Evolutionary conservation across 352 stramenopile species (phyloP), one percentile per base, ranked within the genome.

Genomic region (Globisporangium emineosum): DNA sequence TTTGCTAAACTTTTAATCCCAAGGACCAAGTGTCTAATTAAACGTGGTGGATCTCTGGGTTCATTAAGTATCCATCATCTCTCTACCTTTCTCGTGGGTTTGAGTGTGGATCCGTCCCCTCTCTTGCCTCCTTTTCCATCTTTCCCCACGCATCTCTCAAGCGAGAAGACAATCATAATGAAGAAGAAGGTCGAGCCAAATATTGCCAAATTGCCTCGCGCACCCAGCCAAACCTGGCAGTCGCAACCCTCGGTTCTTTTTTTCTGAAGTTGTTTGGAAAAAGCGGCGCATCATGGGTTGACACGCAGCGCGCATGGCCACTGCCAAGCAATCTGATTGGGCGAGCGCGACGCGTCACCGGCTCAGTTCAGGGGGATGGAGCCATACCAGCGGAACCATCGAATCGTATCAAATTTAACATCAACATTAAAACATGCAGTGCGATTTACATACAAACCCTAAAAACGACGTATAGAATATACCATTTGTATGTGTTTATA

Each of bases 301-400:
- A 53, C 56, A 62, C 56, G 56, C 51, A 23, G 37, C 37, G 33
- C 56, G 23, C 37, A 37, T 45, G 37, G n/a, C 43, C 8, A 21
- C 19, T 27, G 19, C 19, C 43, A 57, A 43, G 1, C 29, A 23
- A 30, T 29, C 27, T 60, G 60, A 65, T 65, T 65, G 60, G 60
- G 17, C 27, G 49, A 42, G 25, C 27, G 13, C 5, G 15, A 17
- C 50, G 49, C 30, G 57, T 65, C 50, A 65, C 45, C 50, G 25
- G 35, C 53, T 52, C 25, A 23, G 49, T 43, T 53, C 32, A 58
- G 21, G 27, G 25, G n/a, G 60, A 65, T 65, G 60, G 37, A 12
- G 15, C 23, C 37, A 30, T 32, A 55, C 15, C 50, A 54, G 9
- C 35, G 60, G 50, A 60, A 65, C 51, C 60, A 47, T 15, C 13